Percentiles rank a stretch among this genome's conserved stretches.
Conservation (phyloP, 1,284 basidiomycete genomes). For the Coniophora puteana region DNA sequence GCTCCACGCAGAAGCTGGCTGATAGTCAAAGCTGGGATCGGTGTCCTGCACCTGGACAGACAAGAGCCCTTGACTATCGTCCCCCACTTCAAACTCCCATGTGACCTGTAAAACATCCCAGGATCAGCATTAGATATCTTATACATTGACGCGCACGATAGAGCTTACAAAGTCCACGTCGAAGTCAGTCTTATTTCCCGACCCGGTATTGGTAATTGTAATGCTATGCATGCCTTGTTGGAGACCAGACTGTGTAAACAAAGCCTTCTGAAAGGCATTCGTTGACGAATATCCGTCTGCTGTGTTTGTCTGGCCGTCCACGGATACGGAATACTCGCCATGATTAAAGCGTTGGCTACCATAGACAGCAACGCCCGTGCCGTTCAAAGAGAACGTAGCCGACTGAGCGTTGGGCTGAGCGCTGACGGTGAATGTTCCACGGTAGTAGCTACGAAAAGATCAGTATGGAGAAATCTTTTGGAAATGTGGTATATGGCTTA, state of each 20-base stretch:
- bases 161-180: slow-evolving; percentile 16
- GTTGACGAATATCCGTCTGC: slow-evolving; percentile 2
- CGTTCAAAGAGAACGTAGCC: slow-evolving; percentile 23
- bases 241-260: slow-evolving; percentile 12
- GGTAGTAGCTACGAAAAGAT: slow-evolving; percentile 12
- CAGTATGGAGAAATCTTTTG: too few relatives aligned
- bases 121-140: too few relatives aligned
- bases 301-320: too few relatives aligned
- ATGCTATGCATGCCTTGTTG: slow-evolving; percentile 10
- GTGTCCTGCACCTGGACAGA: background rate
- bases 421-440: slow-evolving; percentile 12
- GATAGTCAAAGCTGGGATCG: background rate
- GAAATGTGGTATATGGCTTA: too few relatives aligned
- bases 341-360: slow-evolving; percentile 15
- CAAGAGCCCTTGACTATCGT: background rate
- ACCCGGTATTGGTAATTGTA: slow-evolving; percentile 13
- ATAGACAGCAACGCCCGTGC: slow-evolving; percentile 18
- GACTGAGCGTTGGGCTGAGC: slow-evolving; percentile 10
- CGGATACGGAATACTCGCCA: slow-evolving; percentile 16
- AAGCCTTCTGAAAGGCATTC: slow-evolving; percentile 9
- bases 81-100: background rate
- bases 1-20: background rate
- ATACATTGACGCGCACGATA: background rate
- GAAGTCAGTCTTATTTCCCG: slow-evolving; percentile 1
- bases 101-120: slow-evolving; percentile 2